Percentiles rank a stretch among this genome's conserved stretches.
Conservation (phyloP, 768 basidiomycete species). For the Boletus rex-veris region DNA sequence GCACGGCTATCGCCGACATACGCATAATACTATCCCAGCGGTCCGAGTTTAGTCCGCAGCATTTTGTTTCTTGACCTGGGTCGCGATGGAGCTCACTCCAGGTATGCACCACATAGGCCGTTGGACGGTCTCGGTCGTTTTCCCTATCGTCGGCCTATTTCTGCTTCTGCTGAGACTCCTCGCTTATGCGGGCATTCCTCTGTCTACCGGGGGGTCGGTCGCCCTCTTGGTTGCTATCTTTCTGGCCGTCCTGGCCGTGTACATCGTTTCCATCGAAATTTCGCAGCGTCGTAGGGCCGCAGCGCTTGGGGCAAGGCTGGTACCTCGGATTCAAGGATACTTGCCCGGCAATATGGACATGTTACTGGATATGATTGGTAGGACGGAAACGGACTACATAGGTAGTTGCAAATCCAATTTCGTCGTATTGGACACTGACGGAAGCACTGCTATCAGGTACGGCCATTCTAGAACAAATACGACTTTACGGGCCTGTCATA, state of each 20-base stretch:
- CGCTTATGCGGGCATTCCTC: slow-evolving; percentile 6
- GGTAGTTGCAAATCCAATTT: slow-evolving; percentile 21
- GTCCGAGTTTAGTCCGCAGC: not conserved
- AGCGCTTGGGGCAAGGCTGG: slow-evolving; percentile 23
- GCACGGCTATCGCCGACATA: too few relatives aligned
- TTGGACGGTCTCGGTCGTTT: slow-evolving; percentile 6
- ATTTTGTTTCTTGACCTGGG: not conserved
- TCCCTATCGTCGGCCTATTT: slow-evolving; percentile 12
- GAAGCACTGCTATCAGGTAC: slow-evolving; percentile 18
- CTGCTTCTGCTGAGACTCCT: slow-evolving; percentile 13
- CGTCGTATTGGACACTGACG: not conserved
- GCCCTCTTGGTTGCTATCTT: slow-evolving; percentile 3
- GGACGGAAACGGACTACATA: slow-evolving; percentile 32
- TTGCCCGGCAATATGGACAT: slow-evolving; percentile 36
- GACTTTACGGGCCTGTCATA: slow-evolving; percentile 26
- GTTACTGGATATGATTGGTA: slow-evolving; percentile 18
- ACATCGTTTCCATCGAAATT: not conserved
- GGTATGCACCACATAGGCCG: slow-evolving; percentile 23
- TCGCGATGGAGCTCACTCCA: slow-evolving; percentile 19
- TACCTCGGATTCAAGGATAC: slow-evolving; percentile 33
- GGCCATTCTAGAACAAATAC: slow-evolving; percentile 20
- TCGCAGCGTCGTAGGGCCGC: slow-evolving; percentile 19
- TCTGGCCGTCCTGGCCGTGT: not conserved
- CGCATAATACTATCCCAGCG: too few relatives aligned
- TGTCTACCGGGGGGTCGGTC: slow-evolving; percentile 3